Evolutionary conservation across 2,329 filamentous ascomycete genomes (phyloP), one percentile per base, ranked within the genome.

Genomic region (Myriosclerotinia scirpicola): DNA sequence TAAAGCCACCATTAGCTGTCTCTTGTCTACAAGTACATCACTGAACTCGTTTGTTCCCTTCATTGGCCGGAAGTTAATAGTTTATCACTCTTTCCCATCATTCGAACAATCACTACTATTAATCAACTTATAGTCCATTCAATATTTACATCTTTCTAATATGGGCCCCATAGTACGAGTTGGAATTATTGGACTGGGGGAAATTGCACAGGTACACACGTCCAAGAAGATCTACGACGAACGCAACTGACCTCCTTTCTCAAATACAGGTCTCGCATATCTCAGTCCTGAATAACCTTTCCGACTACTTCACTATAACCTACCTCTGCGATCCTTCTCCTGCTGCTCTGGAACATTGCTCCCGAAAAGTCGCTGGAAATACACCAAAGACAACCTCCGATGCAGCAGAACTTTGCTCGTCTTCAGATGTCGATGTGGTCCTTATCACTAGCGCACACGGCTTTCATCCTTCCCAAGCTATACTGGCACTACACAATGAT

Each of bases 371-470:
- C 40, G 4, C 54, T 5, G 38, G 46, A 2, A 6, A 30, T 11
- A 68, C 65, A 14, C 60, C 70, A 1, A 52, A 70, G 38, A 67
- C 36, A 30, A 81, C 80, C 2, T 67, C 55, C 34, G 53, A 67
- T 34, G 52, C 68, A 2, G 40, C 54, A 5, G 56, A 68, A 44
- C 54, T 66, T 22, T 66, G 66, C 26, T 62, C 59, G 2, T 58
- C 61, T n/a, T 61, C 67, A 3, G 58, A 69, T 53, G 68, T 72
- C 42, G 70, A 73, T 46, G 44, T 72, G 1, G 66, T 88, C 38
- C 77, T 88, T 69, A 78, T 87, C 64, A 77, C 78, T 42, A 85
- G 79, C 42, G 77, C 80, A 4, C 81, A 87, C 69, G 84, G 83
- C 30, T 85, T 80, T 68, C 87, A 88, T 73, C 80, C 80, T n/a